These are phyloP conservation scores for Xylariales sp. DNA, from an alignment of 2,329 filamentous ascomycete species.

Conservation along the genomic window DNA sequence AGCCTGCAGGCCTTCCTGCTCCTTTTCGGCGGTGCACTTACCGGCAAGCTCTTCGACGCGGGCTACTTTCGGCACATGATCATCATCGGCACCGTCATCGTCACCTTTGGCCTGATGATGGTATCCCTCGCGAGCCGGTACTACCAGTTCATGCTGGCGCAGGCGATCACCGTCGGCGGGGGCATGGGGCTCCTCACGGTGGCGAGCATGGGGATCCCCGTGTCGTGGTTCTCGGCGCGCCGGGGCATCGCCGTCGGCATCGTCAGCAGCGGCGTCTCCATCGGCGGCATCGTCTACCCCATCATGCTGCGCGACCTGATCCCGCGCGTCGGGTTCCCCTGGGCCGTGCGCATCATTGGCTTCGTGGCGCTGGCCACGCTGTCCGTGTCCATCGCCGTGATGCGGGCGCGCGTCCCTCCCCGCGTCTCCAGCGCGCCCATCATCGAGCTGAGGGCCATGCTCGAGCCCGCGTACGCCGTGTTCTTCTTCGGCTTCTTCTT, in stretches of 20 bases:
- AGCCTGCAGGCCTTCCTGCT: conserved; percentile 15
- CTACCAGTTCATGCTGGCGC: conserved; percentile 31
- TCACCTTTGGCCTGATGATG: conserved; percentile 1
- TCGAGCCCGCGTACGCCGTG: conserved; percentile 31
- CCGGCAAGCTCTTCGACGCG: conserved; percentile 16
- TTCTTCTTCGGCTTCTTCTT: conserved; percentile 19
- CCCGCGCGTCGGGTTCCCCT: conserved; percentile 12
- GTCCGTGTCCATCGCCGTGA: conserved; percentile 22
- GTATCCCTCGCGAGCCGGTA: conserved; percentile 6
- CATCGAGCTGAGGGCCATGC: conserved; percentile 35
- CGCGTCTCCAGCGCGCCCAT: conserved; percentile 31
- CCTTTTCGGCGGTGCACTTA: conserved; percentile 10
- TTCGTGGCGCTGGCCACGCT: conserved; percentile 12
- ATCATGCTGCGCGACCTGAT: conserved; percentile 4
- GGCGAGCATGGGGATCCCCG: conserved; percentile 20
- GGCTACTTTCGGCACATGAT: conserved; percentile 15
- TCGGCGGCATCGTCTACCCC: conserved; percentile 11
- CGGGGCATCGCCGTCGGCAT: conserved; percentile 18
- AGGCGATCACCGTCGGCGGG: conserved; percentile 31
- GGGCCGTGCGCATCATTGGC: conserved; percentile 7
- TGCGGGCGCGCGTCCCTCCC: conserved; percentile 31
- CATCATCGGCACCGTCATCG: conserved; percentile 8
- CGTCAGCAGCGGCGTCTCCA: conserved; percentile 13
- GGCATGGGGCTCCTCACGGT: conserved; percentile 30
- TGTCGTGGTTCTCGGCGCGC: conserved; percentile 18